Conservation (phyloP, 2,329 filamentous ascomycete species). For the Xylaria sp. region DNA sequence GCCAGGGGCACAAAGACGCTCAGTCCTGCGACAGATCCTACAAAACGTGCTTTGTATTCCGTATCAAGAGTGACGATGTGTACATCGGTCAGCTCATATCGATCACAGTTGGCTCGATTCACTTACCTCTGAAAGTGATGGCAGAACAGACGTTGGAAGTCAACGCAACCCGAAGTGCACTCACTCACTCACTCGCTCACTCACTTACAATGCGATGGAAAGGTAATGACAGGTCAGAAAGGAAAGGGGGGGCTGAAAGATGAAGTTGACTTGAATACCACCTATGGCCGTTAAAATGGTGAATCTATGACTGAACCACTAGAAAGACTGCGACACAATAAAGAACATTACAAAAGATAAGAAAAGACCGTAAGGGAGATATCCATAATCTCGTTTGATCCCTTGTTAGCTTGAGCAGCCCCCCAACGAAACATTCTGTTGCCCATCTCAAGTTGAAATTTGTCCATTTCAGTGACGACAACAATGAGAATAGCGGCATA, state of each 20-base stretch:
- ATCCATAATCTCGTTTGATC: conserved; percentile 26
- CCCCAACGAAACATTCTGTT: conserved; percentile 27
- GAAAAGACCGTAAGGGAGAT: conserved; percentile 31
- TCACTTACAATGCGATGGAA: background rate
- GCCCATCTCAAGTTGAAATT: conserved; percentile 16
- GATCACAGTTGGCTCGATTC: background rate
- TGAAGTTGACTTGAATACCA: conserved; percentile 18
- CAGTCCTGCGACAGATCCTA: background rate
- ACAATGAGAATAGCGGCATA: conserved; percentile 22
- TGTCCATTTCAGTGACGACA: conserved; percentile 21
- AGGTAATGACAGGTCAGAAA: background rate
- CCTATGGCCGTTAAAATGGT: conserved; percentile 20
- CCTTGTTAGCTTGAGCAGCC: conserved; percentile 20
- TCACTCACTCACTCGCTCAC: background rate
- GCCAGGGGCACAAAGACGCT: background rate
- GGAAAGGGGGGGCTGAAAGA: conserved; percentile 3
- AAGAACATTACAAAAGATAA: conserved; percentile 32
- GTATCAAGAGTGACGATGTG: background rate
- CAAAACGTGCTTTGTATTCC: no score
- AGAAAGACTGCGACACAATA: conserved; percentile 24
- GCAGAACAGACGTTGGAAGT: background rate
- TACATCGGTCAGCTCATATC: background rate
- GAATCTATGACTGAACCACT: conserved; percentile 25
- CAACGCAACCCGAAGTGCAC: background rate
- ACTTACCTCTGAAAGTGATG: background rate